A percentile compares a stretch with the other conserved stretches of the same genome.
Evolutionary conservation across 164 flowering plant species (phyloP).

Genomic region (Berberis vulgaris): DNA sequence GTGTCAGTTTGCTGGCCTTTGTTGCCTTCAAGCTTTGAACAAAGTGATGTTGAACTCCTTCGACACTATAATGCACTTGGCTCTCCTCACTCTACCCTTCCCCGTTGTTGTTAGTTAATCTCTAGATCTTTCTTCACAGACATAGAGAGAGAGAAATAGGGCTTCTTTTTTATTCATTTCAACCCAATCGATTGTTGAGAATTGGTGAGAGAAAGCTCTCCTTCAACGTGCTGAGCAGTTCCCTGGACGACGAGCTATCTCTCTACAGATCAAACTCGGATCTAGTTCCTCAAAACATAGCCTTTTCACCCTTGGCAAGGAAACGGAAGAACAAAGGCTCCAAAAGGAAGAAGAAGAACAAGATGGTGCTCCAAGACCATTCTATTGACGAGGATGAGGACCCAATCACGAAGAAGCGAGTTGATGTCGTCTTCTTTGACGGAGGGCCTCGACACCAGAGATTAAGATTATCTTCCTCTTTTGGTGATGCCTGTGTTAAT

Average conservation of each 20-base stretch:
- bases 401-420: not conserved
- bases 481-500: too few relatives aligned
- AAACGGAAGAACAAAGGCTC: constrained; percentile 10
- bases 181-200: constrained; percentile 22
- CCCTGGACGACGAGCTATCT: not conserved
- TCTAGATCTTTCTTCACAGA: too few relatives aligned
- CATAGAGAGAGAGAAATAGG: too few relatives aligned
- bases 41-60: too few relatives aligned
- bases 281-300: constrained; percentile 11
- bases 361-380: constrained; percentile 3
- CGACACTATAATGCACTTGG: too few relatives aligned
- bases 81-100: too few relatives aligned
- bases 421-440: not conserved
- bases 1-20: too few relatives aligned
- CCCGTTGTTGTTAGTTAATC: not conserved
- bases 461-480: not conserved
- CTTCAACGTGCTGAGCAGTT: constrained; percentile 39
- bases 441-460: not conserved
- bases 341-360: constrained; percentile 20
- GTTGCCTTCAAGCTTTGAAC: too few relatives aligned
- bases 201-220: constrained; percentile 47
- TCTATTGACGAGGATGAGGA: constrained; percentile 8
- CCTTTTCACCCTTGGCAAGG: not conserved
- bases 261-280: constrained; percentile 29
- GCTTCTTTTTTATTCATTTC: not conserved